Conservation (phyloP, 192 early-diverging fungal genomes). For the Ambispora gerdemannii region DNA sequence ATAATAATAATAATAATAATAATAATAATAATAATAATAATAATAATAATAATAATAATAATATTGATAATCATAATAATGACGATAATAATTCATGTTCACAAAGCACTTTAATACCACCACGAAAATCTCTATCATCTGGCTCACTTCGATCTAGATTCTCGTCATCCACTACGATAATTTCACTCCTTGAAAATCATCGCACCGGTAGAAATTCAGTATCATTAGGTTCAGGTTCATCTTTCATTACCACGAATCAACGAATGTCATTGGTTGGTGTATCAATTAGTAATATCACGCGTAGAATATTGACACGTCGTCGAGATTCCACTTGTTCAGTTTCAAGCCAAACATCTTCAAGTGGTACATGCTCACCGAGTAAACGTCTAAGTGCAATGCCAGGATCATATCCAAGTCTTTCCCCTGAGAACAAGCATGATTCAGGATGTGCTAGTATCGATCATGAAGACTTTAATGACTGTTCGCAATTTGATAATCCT, state of each 20-base stretch:
- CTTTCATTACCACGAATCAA: neutral
- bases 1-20: too few relatives aligned
- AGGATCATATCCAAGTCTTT: constrained; percentile 2
- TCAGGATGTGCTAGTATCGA: neutral
- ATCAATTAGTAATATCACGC: constrained; percentile 15
- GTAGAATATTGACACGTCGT: constrained; percentile 3
- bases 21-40: too few relatives aligned
- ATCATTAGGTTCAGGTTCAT: neutral
- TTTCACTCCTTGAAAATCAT: neutral
- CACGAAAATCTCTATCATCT: constrained; percentile 16
- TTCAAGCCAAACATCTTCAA: neutral
- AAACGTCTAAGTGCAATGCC: neutral
- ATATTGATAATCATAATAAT: too few relatives aligned
- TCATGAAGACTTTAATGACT: neutral
- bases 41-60: too few relatives aligned
- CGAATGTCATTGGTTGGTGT: constrained; percentile 8
- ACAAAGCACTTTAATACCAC: too few relatives aligned
- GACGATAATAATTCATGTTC: too few relatives aligned
- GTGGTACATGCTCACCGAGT: neutral
- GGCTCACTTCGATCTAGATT: constrained; percentile 10
- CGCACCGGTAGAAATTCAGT: too few relatives aligned
- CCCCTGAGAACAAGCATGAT: neutral
- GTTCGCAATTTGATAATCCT: neutral
- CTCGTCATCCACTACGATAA: neutral
- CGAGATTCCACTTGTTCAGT: constrained; percentile 16